These are phyloP conservation scores for Perkinsus olseni DNA, from an alignment of 169 alveolate genomes.

Conservation along the genomic window DNA sequence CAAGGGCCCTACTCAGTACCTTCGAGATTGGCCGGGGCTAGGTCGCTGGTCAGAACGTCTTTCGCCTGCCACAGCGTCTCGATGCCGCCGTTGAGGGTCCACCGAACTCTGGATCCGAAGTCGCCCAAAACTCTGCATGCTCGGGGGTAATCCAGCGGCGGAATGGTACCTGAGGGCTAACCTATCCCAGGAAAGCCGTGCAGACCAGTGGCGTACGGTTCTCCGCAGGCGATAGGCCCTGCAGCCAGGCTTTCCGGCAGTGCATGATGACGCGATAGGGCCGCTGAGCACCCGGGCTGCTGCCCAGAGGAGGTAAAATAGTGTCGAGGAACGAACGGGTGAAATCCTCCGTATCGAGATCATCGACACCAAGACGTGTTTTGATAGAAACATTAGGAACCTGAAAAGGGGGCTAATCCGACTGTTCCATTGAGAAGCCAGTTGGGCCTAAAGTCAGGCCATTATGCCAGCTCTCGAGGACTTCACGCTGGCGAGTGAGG, in stretches of 20 bases:
- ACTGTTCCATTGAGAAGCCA: constrained; percentile 29
- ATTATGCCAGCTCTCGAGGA: no score
- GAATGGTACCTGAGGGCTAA: not conserved
- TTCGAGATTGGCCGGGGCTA: not conserved
- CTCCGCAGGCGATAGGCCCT: constrained; percentile 82
- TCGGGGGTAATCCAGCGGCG: not conserved
- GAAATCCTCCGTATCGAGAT: constrained; percentile 48
- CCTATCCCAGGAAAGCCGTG: not conserved
- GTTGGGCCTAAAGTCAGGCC: no score
- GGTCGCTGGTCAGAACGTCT: not conserved
- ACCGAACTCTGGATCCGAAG: not conserved
- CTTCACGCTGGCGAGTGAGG: no score
- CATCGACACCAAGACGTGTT: constrained; percentile 90
- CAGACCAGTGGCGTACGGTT: constrained; percentile 61
- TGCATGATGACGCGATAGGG: constrained; percentile 59
- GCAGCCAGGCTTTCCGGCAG: constrained; percentile 80
- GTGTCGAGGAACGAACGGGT: constrained; percentile 17
- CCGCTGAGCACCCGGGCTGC: not conserved
- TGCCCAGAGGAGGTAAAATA: not conserved
- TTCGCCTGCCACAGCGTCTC: not conserved
- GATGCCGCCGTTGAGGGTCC: not conserved
- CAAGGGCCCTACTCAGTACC: not conserved
- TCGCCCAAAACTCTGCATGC: not conserved
- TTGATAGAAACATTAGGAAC: constrained; percentile 80
- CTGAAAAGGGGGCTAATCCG: not conserved